Evolutionary conservation across 257 asterid species (phyloP).

Genomic region (Anisodus tanguticus): DNA sequence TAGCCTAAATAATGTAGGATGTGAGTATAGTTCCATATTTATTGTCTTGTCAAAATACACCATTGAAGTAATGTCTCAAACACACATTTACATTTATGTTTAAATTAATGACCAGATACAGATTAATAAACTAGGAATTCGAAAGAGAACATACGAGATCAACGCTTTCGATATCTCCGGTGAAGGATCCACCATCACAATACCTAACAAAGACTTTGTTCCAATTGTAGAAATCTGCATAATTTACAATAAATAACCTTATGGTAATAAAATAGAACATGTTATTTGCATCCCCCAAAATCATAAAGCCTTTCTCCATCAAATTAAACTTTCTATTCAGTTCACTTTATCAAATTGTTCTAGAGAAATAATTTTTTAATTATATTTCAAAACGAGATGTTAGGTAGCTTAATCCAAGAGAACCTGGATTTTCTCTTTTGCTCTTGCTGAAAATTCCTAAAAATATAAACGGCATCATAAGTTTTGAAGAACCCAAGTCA

Average conservation of each 20-base stretch:
- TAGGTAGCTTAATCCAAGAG: not conserved
- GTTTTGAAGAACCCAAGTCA: slow-evolving; percentile 26
- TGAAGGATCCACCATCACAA: slow-evolving; percentile 29
- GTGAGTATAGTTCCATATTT: not conserved
- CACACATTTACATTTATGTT: not conserved
- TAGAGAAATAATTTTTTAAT: not conserved
- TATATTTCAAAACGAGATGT: not conserved
- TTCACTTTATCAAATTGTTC: not conserved
- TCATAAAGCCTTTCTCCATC: not conserved
- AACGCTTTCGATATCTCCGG: slow-evolving; percentile 12
- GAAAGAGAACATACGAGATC: not conserved
- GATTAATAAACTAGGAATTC: not conserved
- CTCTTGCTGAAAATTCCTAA: slow-evolving; percentile 28
- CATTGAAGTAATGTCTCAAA: not conserved
- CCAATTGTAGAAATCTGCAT: slow-evolving; percentile 28
- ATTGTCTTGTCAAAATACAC: not conserved
- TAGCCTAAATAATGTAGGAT: not conserved
- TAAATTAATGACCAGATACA: not conserved
- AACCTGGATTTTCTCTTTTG: slow-evolving; percentile 24
- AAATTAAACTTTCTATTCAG: not conserved
- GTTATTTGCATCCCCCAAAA: not conserved
- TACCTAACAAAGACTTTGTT: slow-evolving; percentile 23
- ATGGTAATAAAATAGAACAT: not conserved
- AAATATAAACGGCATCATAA: slow-evolving; percentile 21
- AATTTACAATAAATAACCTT: not conserved